Evolutionary conservation across 371 early-diverging fungal species (phyloP).

Genomic region (Mucor irregularis): DNA sequence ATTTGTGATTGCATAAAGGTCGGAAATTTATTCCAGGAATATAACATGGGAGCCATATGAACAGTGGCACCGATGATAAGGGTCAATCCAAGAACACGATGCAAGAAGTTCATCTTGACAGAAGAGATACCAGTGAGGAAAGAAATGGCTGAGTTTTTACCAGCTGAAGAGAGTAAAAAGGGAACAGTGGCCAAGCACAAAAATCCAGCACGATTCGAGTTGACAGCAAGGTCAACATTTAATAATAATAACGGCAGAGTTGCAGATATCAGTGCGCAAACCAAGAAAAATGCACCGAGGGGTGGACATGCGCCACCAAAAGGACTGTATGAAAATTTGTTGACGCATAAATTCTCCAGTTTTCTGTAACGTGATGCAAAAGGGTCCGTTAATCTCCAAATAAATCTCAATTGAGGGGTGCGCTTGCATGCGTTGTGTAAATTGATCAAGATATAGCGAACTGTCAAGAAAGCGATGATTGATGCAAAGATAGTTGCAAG

Average conservation of each 20-base stretch:
- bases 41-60: conserved; percentile 53
- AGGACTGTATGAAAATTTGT: conserved; percentile 48
- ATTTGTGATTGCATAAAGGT: conserved; percentile 40
- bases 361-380: neutral
- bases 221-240: conserved; percentile 44
- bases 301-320: conserved; percentile 40
- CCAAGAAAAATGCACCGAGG: conserved; percentile 46
- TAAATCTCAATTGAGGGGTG: neutral
- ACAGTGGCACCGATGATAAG: conserved; percentile 50
- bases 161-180: conserved; percentile 57
- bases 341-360: conserved; percentile 42
- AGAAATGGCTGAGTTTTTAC: conserved; percentile 57
- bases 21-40: conserved; percentile 51
- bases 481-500: conserved; percentile 19
- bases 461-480: conserved; percentile 20
- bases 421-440: neutral
- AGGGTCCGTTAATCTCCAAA: neutral
- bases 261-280: conserved; percentile 39
- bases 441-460: conserved; percentile 9
- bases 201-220: conserved; percentile 64
- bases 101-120: conserved; percentile 51
- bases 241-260: conserved; percentile 42
- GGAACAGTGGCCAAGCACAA: conserved; percentile 54
- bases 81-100: conserved; percentile 50
- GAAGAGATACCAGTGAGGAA: conserved; percentile 57